Base-by-base conservation (phyloP, 2,329 filamentous ascomycete species). In the Aspergillus jensenii region DNA sequence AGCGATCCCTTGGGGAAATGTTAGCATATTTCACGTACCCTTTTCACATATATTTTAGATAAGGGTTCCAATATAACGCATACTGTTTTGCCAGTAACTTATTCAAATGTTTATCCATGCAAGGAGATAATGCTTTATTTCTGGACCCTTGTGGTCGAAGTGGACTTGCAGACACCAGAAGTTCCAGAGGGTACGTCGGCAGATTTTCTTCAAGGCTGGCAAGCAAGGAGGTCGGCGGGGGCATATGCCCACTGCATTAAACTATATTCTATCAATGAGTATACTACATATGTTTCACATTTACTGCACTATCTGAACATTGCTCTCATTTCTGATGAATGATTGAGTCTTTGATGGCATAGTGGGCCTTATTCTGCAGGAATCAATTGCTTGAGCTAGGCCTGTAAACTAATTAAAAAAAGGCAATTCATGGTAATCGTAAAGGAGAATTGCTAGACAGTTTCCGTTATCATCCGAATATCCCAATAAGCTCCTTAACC, bases 1-100 rank as follows among this genome's bases (percentile, higher is more conserved):
- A 72, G 69, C 70, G 69, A 64, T 63, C 65, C 35, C 70, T 66
- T 67, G 67, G 67, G 63, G 69, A 66, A 67, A 44, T 55, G 27
- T 67, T 67, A 66, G 67, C 68, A 67, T 71, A 66, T 69, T 14
- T 25, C 45, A 50, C 44, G n/a, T 45, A 40, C 19, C 45, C 15
- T 31, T 44, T 58, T 45, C 33, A 52, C 17, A 27, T 40, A 40
- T 47, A 53, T 49, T 23, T 31, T 58, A 58, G 50, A 58, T 19
- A 49, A 40, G 15, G 54, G n/a, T 52, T 25, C 33, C 43, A 56
- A 45, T 44, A 8, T 27, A 45, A 23, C 27, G 4, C 17, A 48
- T 17, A 50, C 40, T 19, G 41, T 15, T 23, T 40, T 31, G 39
- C 9, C 31, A 35, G 17, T 49, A 25, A 33, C 9, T 39, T 31